These are phyloP conservation scores for Cyberlindnera japonica DNA, from an alignment of 805 yeast species.

Conservation along the genomic window DNA sequence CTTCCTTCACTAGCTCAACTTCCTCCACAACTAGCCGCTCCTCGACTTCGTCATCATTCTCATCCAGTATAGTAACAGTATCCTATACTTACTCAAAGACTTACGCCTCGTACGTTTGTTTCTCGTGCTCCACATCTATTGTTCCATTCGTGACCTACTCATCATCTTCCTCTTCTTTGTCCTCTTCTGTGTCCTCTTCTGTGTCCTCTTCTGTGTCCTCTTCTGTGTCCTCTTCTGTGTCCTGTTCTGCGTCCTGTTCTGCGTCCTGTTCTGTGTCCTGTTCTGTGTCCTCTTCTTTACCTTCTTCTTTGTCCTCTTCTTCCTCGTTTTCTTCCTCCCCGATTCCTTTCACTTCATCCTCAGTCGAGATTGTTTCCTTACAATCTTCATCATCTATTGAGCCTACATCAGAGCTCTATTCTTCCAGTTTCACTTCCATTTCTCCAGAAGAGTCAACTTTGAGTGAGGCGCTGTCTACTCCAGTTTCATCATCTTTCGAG, in stretches of 20 bases:
- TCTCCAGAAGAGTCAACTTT: slow-evolving; percentile 2
- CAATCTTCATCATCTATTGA: background rate
- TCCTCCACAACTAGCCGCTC: background rate
- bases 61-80: too few species aligned
- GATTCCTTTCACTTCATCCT: background rate
- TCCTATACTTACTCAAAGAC: background rate
- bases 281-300: background rate
- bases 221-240: background rate
- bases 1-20: background rate
- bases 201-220: background rate
- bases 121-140: background rate
- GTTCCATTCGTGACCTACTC: background rate
- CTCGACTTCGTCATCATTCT: background rate
- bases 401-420: background rate
- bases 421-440: slow-evolving; percentile 4
- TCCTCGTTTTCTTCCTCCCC: slow-evolving; percentile 2
- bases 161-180: background rate
- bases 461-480: too few species aligned
- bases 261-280: background rate
- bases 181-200: background rate
- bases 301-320: background rate
- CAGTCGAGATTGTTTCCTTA: background rate
- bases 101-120: slow-evolving; percentile 5
- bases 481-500: background rate
- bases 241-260: background rate